These are phyloP conservation scores for Suhomyces prunicola DNA, from an alignment of 805 yeast genomes.

Conservation along the genomic window DNA sequence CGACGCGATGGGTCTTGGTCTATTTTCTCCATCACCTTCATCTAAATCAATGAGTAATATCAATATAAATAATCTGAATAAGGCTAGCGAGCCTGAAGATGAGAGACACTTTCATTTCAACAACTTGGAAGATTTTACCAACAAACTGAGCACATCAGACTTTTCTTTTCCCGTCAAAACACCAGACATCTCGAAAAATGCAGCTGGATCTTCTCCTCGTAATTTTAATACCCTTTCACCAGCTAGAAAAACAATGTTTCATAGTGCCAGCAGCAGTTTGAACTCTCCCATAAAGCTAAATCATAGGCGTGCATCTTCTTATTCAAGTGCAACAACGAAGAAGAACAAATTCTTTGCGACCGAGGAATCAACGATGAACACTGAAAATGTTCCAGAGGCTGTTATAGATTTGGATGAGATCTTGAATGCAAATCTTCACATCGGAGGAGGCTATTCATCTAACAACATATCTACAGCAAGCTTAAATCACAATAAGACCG, in stretches of 20 bases:
- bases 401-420: conserved; percentile 41
- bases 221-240: conserved; percentile 3
- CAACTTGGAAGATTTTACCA: conserved; percentile 35
- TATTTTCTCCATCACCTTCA: conserved; percentile 28
- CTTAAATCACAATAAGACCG: conserved; percentile 10
- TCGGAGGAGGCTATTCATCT: conserved; percentile 15
- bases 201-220: conserved; percentile 4
- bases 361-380: conserved; percentile 25
- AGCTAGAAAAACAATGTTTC: conserved; percentile 8
- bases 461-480: not conserved
- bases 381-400: conserved; percentile 36
- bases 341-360: conserved; percentile 27
- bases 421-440: conserved; percentile 29
- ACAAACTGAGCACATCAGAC: conserved; percentile 14
- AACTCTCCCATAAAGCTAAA: conserved; percentile 34
- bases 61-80: not conserved
- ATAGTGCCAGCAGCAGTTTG: conserved; percentile 15
- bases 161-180: conserved; percentile 31
- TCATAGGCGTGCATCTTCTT: conserved; percentile 19
- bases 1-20: conserved; percentile 45
- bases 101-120: conserved; percentile 30
- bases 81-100: conserved; percentile 13
- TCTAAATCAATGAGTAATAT: conserved; percentile 7
- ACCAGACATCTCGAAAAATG: conserved; percentile 12
- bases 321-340: conserved; percentile 9